A percentile compares a stretch with the other conserved stretches of the same genome.
Conservation (phyloP, 345 rosid species). For the Linum usitatissimum region DNA sequence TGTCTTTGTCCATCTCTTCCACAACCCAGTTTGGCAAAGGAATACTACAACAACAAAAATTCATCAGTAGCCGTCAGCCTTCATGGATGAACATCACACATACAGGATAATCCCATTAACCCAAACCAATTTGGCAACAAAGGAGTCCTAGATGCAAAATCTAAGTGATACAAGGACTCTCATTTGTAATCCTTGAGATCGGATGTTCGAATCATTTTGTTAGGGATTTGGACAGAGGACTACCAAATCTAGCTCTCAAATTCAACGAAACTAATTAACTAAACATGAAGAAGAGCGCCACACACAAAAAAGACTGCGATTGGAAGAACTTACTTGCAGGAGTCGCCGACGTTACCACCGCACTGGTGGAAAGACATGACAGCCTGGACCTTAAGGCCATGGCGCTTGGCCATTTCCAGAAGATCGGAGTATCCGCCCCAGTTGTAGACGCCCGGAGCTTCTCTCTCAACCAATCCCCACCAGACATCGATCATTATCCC, state of each 20-base stretch:
- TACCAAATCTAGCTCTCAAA: background rate
- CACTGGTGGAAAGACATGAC: conserved; percentile 99
- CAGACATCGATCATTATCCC: conserved; percentile 97
- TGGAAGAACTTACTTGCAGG: conserved; percentile 53
- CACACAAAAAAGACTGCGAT: background rate
- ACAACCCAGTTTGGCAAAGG: conserved; percentile 81
- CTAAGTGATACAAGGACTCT: background rate
- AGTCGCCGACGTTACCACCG: conserved; percentile 98
- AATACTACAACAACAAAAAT: conserved; percentile 29
- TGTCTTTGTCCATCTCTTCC: conserved; percentile 66
- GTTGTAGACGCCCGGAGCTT: conserved; percentile 60
- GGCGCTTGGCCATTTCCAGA: conserved; percentile 74
- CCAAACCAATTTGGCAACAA: background rate
- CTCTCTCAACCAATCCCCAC: conserved; percentile 99
- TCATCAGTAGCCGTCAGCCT: no score
- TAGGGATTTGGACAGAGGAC: background rate
- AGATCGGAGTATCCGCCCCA: conserved; percentile 94
- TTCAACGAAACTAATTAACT: background rate
- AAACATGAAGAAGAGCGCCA: background rate
- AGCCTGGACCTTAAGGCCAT: conserved; percentile 92
- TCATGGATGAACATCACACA: no score
- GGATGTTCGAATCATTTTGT: background rate
- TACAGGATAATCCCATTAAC: background rate
- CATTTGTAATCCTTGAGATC: background rate
- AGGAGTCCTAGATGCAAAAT: background rate